Base-by-base conservation (phyloP, 768 basidiomycete genomes). In the Leucogyrophana mollusca region DNA sequence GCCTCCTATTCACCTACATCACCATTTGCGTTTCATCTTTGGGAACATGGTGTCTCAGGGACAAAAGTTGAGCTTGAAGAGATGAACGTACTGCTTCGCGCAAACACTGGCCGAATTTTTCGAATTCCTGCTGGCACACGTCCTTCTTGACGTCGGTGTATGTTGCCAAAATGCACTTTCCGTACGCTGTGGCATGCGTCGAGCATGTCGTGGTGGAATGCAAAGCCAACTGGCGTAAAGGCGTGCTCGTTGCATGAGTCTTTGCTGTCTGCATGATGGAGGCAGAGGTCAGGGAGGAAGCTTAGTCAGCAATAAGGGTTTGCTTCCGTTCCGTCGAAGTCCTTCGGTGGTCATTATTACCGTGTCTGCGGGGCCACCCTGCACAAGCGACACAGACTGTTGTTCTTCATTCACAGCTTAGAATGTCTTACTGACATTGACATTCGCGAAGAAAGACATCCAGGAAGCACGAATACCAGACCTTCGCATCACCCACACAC, bases 131-230 rank as follows among this genome's bases (percentile, higher is more conserved):
- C 41, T 80, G 80, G 70, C 95, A 99, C 56, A 82, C 79, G 55
- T 90, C 89, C 63, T 87, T 87, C 49, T 72, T 79, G 4, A 92
- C 85, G 51, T 98, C 95, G 22, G 80, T 80, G 65, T 96, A 95
- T 4, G 79, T 79, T 2, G 81, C 78, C 22, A 87, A 71, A 37
- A 98, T 83, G 67, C 95, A 99, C 71, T 86, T 86, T 18, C 92
- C 95, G 62, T 99, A 99, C 4, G 68, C 73, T 3, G 80, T 65
- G 21, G 94, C 93, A 59, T 93, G 79, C 6, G 73, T 51, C 8
- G 85, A 71, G 56, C 89, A 90, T 13, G 87, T 88, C 3, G 76
- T 74, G 2, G 87, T 89, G 3, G 87, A 77, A 53, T 85, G 81
- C 16, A 79, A 52, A n/a, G 87, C 89, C 18, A 91, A 68, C 20